Conservation (phyloP, 352 stramenopile species). For the Saprolegnia parasitica region DNA sequence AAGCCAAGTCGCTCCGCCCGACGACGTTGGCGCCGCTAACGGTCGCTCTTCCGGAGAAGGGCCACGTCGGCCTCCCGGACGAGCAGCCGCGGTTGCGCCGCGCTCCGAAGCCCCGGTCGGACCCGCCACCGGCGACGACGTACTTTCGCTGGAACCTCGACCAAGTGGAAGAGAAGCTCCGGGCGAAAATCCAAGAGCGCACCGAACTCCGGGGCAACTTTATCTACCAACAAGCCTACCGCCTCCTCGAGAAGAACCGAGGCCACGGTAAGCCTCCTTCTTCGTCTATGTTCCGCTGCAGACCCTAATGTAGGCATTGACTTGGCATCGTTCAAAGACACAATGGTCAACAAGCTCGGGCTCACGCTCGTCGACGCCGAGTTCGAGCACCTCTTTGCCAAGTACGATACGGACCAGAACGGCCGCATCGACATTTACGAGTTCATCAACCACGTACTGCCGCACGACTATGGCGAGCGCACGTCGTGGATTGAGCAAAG, state of each 20-base stretch:
- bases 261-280: slow-evolving; percentile 33
- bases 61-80: slow-evolving; percentile 6
- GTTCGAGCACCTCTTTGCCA: slow-evolving; percentile 74
- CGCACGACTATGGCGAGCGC: slow-evolving; percentile 64
- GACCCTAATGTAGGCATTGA: slow-evolving; percentile 65
- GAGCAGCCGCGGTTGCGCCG: slow-evolving; percentile 5
- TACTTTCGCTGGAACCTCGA: slow-evolving; percentile 50
- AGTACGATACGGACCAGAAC: slow-evolving; percentile 77
- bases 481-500: slow-evolving; percentile 69
- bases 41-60: neutral
- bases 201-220: slow-evolving; percentile 77
- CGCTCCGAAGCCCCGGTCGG: neutral
- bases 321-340: slow-evolving; percentile 65
- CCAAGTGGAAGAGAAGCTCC: slow-evolving; percentile 76
- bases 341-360: slow-evolving; percentile 71
- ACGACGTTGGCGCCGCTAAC: neutral
- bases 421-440: slow-evolving; percentile 79
- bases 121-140: neutral
- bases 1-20: neutral
- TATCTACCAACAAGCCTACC: slow-evolving; percentile 82
- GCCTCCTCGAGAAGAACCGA: slow-evolving; percentile 63
- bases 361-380: slow-evolving; percentile 72
- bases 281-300: too few relatives aligned
- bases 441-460: slow-evolving; percentile 73
- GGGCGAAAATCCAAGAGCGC: slow-evolving; percentile 83